phyloP scores from a whole-genome alignment of 306 rosid genomes.

The Cicer arietinum region DNA sequence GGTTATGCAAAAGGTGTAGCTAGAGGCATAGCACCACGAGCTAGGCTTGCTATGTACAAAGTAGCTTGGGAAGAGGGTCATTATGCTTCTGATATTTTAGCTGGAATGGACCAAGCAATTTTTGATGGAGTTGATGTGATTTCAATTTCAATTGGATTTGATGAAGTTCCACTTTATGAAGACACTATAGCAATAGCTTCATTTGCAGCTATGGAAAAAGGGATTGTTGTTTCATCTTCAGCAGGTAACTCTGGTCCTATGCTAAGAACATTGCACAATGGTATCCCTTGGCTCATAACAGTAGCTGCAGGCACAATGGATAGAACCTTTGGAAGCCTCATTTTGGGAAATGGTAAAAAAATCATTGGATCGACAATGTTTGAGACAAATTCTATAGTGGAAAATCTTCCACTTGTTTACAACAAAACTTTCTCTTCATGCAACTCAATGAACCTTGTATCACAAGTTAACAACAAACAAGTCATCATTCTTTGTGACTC shows the following conservation, averaged over 20 bases:
- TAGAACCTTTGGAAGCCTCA: slow-evolving; percentile 37
- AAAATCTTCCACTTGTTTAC: slow-evolving; percentile 40
- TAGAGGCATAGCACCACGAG: slow-evolving; percentile 47
- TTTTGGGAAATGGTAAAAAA: slow-evolving; percentile 44
- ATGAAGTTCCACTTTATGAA: slow-evolving; percentile 31
- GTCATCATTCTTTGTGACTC: slow-evolving; percentile 44
- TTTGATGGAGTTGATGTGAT: slow-evolving; percentile 51
- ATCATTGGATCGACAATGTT: slow-evolving; percentile 48
- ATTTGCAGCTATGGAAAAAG: slow-evolving; percentile 49
- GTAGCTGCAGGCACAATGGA: slow-evolving; percentile 44
- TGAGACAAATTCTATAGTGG: slow-evolving; percentile 35
- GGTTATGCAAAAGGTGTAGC: slow-evolving; percentile 46
- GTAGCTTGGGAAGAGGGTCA: slow-evolving; percentile 32
- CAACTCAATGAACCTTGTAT: slow-evolving; percentile 34
- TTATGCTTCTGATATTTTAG: slow-evolving; percentile 38
- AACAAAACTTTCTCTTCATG: slow-evolving; percentile 39
- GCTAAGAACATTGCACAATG: slow-evolving; percentile 32
- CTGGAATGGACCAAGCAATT: slow-evolving; percentile 45
- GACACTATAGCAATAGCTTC: slow-evolving; percentile 46
- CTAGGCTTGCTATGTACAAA: slow-evolving; percentile 42
- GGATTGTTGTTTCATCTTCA: slow-evolving; percentile 41
- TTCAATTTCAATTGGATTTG: slow-evolving; percentile 42
- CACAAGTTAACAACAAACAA: neutral
- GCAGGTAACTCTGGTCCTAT: slow-evolving; percentile 32
- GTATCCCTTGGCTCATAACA: slow-evolving; percentile 39